Conservation (phyloP, 2,329 filamentous ascomycete genomes). For the Alternaria incomplexa region DNA sequence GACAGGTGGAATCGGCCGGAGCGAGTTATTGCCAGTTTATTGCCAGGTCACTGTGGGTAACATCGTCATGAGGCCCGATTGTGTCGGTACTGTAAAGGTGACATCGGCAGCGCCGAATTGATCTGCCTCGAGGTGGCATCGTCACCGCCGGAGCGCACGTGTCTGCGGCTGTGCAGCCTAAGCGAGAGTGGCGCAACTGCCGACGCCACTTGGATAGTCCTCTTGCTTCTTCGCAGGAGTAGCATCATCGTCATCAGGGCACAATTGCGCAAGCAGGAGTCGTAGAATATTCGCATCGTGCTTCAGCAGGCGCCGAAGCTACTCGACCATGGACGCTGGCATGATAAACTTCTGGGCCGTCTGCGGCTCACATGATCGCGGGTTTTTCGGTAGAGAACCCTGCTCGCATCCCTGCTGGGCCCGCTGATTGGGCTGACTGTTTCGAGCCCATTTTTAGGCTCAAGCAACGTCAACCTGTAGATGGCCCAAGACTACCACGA, state of each 20-base stretch:
- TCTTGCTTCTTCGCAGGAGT: background rate
- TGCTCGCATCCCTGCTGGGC: conserved; percentile 39
- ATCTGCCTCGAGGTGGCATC: conserved; percentile 23
- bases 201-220: conserved; percentile 4
- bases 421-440: conserved; percentile 42
- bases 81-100: conserved; percentile 6
- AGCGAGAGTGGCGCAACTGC: conserved; percentile 24
- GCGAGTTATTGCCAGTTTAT: conserved; percentile 18
- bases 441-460: conserved; percentile 45
- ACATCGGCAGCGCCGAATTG: conserved; percentile 35
- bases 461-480: conserved; percentile 48
- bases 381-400: conserved; percentile 28
- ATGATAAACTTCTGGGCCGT: conserved; percentile 31
- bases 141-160: conserved; percentile 14
- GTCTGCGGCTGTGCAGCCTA: conserved; percentile 6
- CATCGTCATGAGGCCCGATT: background rate
- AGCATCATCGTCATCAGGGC: conserved; percentile 10
- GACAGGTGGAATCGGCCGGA: conserved; percentile 26
- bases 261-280: conserved; percentile 22
- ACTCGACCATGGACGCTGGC: conserved; percentile 34
- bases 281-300: conserved; percentile 21
- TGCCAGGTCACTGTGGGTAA: conserved; percentile 1
- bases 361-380: conserved; percentile 41
- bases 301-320: conserved; percentile 47
- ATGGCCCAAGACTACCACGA: conserved; percentile 41